Evolutionary conservation across 2,329 filamentous ascomycete species (phyloP), one percentile per base, ranked within the genome.

Genomic region (Chaetomiaceae sp.): DNA sequence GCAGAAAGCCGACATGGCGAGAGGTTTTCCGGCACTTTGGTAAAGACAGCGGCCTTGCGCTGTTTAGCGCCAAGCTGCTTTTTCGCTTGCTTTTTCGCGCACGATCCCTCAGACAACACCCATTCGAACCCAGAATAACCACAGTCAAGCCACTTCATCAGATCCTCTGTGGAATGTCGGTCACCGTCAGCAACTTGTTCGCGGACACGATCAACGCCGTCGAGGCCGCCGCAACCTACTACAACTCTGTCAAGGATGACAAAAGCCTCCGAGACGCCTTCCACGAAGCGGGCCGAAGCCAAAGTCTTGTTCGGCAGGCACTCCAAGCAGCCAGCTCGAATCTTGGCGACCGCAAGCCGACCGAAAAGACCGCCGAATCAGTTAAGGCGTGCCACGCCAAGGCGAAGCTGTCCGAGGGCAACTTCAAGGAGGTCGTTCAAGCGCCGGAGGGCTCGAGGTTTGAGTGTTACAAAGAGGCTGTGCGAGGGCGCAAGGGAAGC

Each of bases 391-490:
- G 43, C 31, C 20, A 45, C 31, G 14, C 27, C 31, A 45, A 45
- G 43, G 31, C 31, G 43, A 37, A 45, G 43, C 43, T 45, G 31
- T 35, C 33, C 37, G 33, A 27, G 43, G 43, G 43, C 43, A 45
- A 37, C 43, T 37, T 41, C 39, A 45, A 45, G 43, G 43, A 34
- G 43, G 31, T 45, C 43, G 43, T n/a, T 45, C 31, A 45, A 45
- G 43, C 43, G 31, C 39, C 39, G 39, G 39, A 41, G 23, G 39
- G 19, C 39, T 41, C 23, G 39, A 27, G 39, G 23, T 41, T 41
- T 30, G 39, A 41, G 39, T 17, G 41, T 35, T 43, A 43, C 27
- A 43, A 43, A 43, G 40, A 10, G 40, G 23, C 16, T 43, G 27
- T 43, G 27, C 23, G 40, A 43, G 10, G 13, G 25, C 6, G 40